These are phyloP conservation scores for Venturia nashicola DNA, from an alignment of 2,329 filamentous ascomycete genomes.

Conservation along the genomic window DNA sequence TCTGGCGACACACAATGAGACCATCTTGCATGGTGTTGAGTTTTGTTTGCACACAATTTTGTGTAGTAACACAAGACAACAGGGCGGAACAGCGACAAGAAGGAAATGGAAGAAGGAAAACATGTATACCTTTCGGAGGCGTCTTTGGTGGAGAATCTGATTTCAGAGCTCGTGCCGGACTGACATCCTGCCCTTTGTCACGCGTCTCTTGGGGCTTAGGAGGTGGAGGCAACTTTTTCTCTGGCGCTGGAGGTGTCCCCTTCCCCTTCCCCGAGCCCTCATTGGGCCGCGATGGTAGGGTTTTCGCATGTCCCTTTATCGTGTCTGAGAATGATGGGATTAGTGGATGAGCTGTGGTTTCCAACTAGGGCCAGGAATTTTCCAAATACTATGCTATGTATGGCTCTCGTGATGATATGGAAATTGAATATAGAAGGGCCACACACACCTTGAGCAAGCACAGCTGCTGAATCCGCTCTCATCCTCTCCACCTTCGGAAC, in stretches of 20 bases:
- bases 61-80: not conserved
- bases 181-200: not conserved
- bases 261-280: not conserved
- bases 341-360: not conserved
- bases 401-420: not conserved
- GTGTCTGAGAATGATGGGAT: not conserved
- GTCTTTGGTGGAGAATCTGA: not conserved
- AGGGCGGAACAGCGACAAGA: not conserved
- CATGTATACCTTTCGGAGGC: not conserved
- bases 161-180: not conserved
- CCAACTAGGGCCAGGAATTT: not conserved
- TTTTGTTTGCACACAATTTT: not conserved
- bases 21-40: not conserved
- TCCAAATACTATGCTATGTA: not conserved
- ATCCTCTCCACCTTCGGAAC: not conserved
- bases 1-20: not conserved
- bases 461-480: not conserved
- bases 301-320: not conserved
- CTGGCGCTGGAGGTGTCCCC: not conserved
- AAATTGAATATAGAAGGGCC: not conserved
- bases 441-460: not conserved
- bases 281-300: slow-evolving; percentile 1
- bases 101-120: not conserved
- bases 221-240: not conserved
- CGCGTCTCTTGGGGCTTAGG: not conserved